These are phyloP conservation scores for Malus domestica DNA, from an alignment of 306 rosid genomes.

Conservation along the genomic window ASM211411v1 NC_041800.1:26216733-26217232, in stretches of 20 bases:
- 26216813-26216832: background rate
- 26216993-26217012: background rate
- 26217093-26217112: conserved; percentile 89
- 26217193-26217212: conserved; percentile 22
- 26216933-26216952: background rate
- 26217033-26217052: conserved; percentile 41
- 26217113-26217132: conserved; percentile 78
- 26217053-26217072: conserved; percentile 81
- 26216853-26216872: background rate
- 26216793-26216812: background rate
- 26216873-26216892: background rate
- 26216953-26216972: background rate
- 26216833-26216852: background rate
- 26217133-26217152: conserved; percentile 79
- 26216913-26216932: background rate
- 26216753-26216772: background rate
- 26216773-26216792: background rate
- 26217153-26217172: conserved; percentile 91
- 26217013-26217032: background rate
- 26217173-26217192: conserved; percentile 72
- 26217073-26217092: conserved; percentile 92
- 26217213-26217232: conserved; percentile 25
- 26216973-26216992: conserved; percentile 5
- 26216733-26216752: conserved; percentile 65
- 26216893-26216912: background rate